Evolutionary conservation across 176 grass and related monocot species (phyloP).

Genomic region (Themeda triandra): DNA sequence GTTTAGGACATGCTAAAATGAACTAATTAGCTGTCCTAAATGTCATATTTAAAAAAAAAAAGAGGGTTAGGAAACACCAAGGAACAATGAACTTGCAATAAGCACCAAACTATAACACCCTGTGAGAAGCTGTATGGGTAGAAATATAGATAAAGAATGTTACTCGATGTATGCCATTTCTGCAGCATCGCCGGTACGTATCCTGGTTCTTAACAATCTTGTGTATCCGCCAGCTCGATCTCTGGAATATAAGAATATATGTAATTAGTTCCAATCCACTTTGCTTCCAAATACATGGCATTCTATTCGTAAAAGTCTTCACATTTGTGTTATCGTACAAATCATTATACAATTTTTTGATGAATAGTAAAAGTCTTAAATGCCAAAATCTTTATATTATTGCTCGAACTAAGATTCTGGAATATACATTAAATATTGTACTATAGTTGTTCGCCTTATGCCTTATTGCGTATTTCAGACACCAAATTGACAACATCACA

Average conservation of each 20-base stretch:
- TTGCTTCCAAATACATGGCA: background rate
- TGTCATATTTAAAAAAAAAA: background rate
- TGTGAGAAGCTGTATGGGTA: background rate
- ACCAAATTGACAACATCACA: background rate
- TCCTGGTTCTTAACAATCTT: constrained; percentile 69
- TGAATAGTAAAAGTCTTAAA: background rate
- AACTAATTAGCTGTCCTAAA: background rate
- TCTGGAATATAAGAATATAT: constrained; percentile 27
- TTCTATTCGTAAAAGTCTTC: background rate
- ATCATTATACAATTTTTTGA: background rate
- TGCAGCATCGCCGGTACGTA: constrained; percentile 81
- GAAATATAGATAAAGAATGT: constrained; percentile 18
- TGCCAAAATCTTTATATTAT: background rate
- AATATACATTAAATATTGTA: background rate
- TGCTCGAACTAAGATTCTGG: background rate
- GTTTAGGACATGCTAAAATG: background rate
- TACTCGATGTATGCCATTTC: constrained; percentile 96
- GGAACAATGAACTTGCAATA: background rate
- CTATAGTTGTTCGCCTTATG: background rate
- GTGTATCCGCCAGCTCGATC: constrained; percentile 81
- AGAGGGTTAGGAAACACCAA: background rate
- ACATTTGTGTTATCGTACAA: background rate
- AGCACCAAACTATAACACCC: background rate
- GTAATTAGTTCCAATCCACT: background rate
- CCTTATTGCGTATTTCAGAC: background rate